A percentile compares a stretch with the other conserved stretches of the same genome.
Conservation (phyloP, 202 grass and related monocot genomes). For the Carex sylvatica region DNA sequence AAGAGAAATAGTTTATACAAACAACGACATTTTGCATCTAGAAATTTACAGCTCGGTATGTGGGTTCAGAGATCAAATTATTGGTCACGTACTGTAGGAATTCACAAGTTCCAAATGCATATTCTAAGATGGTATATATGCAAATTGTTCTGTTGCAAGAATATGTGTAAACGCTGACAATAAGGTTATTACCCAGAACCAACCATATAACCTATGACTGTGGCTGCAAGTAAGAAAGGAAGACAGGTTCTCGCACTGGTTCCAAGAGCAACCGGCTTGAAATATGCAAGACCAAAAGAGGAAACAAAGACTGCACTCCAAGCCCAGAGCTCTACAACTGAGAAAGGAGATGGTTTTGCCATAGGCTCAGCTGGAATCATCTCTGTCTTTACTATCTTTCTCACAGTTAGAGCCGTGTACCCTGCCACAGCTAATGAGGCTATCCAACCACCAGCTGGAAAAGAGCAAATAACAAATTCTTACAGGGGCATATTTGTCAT, state of each 20-base stretch:
- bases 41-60: not conserved
- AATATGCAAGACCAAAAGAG: slow-evolving; percentile 51
- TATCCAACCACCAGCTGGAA: slow-evolving; percentile 70
- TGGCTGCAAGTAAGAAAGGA: slow-evolving; percentile 78
- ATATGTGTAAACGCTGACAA: not conserved
- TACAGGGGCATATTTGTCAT: not conserved
- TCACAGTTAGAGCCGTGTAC: slow-evolving; percentile 64
- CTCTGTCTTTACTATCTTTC: slow-evolving; percentile 76
- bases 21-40: not conserved
- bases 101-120: not conserved
- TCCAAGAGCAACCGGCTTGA: slow-evolving; percentile 54
- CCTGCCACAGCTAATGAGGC: slow-evolving; percentile 73
- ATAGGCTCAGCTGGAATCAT: slow-evolving; percentile 81
- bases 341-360: slow-evolving; percentile 69
- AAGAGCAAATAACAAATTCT: not conserved
- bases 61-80: not conserved
- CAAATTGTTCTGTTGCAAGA: not conserved
- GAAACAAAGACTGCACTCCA: slow-evolving; percentile 56
- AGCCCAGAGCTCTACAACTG: slow-evolving; percentile 39
- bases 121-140: not conserved
- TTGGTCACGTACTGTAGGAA: not conserved
- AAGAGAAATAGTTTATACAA: not conserved
- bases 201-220: slow-evolving; percentile 82
- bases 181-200: slow-evolving; percentile 70
- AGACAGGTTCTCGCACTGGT: slow-evolving; percentile 71